Percentiles rank a stretch among this genome's conserved stretches.
These are phyloP conservation scores for Brasenia schreberi DNA, from an alignment of 164 flowering plant species.

Conservation along the genomic window DNA sequence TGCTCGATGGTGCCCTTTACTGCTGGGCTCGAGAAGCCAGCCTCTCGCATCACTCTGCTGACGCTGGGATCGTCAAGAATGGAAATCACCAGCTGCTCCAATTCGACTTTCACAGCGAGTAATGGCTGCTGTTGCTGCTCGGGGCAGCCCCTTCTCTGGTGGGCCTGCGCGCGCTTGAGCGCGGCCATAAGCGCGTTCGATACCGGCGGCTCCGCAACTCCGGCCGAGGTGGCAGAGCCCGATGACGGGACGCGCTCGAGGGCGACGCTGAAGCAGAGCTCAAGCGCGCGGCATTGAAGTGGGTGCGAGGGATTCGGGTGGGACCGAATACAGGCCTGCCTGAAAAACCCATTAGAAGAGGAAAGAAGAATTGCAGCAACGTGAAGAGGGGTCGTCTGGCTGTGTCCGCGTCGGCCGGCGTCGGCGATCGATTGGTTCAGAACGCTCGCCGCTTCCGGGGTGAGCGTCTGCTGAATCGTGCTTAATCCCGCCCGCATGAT, in stretches of 20 bases:
- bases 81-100: constrained; percentile 81
- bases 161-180: constrained; percentile 89
- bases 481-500: constrained; percentile 73
- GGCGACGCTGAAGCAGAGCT: constrained; percentile 97
- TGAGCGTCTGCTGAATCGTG: constrained; percentile 83
- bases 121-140: constrained; percentile 98
- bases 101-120: constrained; percentile 90
- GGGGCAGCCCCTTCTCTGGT: constrained; percentile 92
- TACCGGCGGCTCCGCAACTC: constrained; percentile 52
- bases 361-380: constrained; percentile 86
- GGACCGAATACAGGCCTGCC: constrained; percentile 91
- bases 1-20: constrained; percentile 90
- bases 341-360: constrained; percentile 67
- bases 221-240: constrained; percentile 26
- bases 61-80: constrained; percentile 95
- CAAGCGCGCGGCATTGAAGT: constrained; percentile 95
- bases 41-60: constrained; percentile 95
- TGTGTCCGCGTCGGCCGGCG: constrained; percentile 73
- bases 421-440: constrained; percentile 77
- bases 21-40: constrained; percentile 94
- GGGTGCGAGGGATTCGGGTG: constrained; percentile 98
- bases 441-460: constrained; percentile 86
- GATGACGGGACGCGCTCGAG: constrained; percentile 75
- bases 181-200: constrained; percentile 96
- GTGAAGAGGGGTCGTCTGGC: constrained; percentile 94